A percentile compares a stretch with the other conserved stretches of the same genome.
Evolutionary conservation across 2,329 filamentous ascomycete species (phyloP).

Genomic region (Colletotrichum cereale): DNA sequence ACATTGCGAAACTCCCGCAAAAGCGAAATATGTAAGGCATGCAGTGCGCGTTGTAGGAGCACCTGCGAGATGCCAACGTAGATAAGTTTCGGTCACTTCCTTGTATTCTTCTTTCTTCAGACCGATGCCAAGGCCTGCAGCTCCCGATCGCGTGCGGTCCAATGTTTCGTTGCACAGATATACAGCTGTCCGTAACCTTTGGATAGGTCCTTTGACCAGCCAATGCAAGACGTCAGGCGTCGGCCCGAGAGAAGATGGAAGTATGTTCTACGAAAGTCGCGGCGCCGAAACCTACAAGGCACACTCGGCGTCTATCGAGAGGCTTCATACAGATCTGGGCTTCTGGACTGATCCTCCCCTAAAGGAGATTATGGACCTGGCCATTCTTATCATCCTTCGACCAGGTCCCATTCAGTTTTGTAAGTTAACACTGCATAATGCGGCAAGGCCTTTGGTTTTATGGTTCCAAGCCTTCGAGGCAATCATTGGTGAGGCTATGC

Average conservation of each 20-base stretch:
- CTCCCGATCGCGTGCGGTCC: not conserved
- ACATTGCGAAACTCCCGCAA: no score
- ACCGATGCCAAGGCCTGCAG: not conserved
- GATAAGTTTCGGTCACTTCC: not conserved
- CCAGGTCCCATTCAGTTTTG: no score
- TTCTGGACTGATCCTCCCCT: not conserved
- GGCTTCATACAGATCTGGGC: not conserved
- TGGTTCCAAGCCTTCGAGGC: not conserved
- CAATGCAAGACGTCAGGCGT: not conserved
- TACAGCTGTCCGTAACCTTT: no score
- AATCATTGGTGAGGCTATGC: not conserved
- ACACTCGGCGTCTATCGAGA: not conserved
- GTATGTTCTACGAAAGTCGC: no score
- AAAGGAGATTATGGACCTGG: accelerated
- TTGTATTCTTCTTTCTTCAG: not conserved
- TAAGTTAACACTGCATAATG: not conserved
- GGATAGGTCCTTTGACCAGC: no score
- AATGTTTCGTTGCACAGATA: not conserved
- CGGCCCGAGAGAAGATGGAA: not conserved
- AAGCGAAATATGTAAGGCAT: no score
- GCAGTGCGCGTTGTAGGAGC: no score
- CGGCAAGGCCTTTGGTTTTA: accelerated
- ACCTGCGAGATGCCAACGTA: not conserved
- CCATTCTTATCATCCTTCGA: not conserved
- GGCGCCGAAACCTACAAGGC: not conserved